These are phyloP conservation scores for Fusarium bactridioides DNA, from an alignment of 2,329 filamentous ascomycete species.

Conservation along the genomic window DNA sequence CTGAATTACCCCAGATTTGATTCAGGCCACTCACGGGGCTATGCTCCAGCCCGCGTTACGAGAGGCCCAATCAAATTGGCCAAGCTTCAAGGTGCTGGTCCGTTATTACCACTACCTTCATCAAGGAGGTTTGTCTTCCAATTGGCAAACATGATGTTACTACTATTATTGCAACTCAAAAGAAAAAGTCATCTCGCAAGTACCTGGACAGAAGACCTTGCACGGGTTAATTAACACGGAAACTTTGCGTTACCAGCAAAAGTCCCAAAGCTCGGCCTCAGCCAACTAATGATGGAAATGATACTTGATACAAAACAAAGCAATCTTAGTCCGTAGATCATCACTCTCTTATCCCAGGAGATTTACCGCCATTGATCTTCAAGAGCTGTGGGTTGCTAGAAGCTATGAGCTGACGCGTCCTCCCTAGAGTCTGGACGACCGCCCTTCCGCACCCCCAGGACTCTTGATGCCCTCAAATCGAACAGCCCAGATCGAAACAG, in stretches of 20 bases:
- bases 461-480: neutral
- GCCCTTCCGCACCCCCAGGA: neutral
- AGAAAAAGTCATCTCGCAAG: rapidly evolving
- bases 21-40: neutral
- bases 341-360: rapidly evolving
- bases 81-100: rapidly evolving
- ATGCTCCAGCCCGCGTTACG: neutral
- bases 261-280: no score
- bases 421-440: neutral
- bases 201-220: neutral
- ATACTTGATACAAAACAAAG: no score
- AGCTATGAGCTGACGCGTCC: neutral
- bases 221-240: rapidly evolving
- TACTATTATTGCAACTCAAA: rapidly evolving
- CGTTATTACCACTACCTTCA: neutral
- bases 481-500: neutral
- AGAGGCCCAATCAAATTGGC: neutral
- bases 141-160: neutral
- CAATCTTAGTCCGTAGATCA: neutral
- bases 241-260: rapidly evolving
- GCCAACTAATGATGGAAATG: rapidly evolving
- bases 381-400: neutral
- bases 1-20: neutral
- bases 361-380: neutral
- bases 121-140: rapidly evolving